Evolutionary conservation across 1,284 basidiomycete genomes (phyloP).

Genomic region (Irpex sp.): DNA sequence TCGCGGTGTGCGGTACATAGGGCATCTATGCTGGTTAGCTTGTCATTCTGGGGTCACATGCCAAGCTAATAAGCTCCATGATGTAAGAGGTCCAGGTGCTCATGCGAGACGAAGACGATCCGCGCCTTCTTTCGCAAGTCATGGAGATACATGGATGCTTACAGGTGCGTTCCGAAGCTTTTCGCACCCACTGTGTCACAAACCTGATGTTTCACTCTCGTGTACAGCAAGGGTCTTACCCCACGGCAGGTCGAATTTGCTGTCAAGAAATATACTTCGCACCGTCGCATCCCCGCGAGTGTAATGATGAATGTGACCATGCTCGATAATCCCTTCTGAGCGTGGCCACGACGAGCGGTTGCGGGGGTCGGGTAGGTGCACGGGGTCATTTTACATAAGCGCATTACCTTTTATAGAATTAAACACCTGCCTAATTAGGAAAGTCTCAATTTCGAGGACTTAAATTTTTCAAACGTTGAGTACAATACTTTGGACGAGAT

Average conservation of each 20-base stretch:
- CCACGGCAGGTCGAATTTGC: background rate
- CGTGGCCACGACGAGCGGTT: background rate
- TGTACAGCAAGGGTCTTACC: background rate
- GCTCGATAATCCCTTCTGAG: background rate
- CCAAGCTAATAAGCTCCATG: no score
- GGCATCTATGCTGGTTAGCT: no score
- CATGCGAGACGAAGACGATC: background rate
- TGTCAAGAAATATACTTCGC: background rate
- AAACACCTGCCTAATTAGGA: background rate
- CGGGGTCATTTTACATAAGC: background rate
- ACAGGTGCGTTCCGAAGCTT: background rate
- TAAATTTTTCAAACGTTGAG: background rate
- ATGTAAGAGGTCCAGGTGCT: no score
- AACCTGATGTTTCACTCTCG: background rate
- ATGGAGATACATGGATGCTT: slow-evolving; percentile 5
- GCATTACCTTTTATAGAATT: background rate
- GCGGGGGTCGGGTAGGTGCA: background rate
- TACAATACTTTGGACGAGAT: background rate
- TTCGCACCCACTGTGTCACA: background rate
- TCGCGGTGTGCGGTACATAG: no score
- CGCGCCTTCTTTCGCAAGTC: slow-evolving; percentile 5
- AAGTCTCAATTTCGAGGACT: background rate
- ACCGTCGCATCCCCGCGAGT: background rate
- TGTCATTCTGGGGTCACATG: no score
- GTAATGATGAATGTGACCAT: background rate